Conservation (phyloP, 2,329 filamentous ascomycete genomes). For the Ophiostoma sp. region DNA sequence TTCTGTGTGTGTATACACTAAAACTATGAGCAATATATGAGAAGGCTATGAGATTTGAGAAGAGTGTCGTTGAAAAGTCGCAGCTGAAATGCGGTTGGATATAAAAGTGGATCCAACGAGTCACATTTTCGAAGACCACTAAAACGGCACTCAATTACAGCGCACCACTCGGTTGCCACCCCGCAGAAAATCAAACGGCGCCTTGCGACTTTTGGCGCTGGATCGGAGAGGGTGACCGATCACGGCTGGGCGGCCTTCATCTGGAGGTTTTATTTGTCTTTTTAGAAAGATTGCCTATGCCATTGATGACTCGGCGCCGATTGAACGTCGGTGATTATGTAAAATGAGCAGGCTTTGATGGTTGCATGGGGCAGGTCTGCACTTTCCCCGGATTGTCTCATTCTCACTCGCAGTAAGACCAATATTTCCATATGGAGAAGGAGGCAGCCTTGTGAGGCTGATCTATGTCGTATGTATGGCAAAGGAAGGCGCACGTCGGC, state of each 20-base stretch:
- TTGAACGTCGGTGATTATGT: background rate
- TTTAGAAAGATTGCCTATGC: background rate
- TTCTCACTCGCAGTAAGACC: background rate
- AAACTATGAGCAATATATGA: background rate
- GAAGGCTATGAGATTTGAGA: background rate
- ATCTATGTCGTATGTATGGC: background rate
- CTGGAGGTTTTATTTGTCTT: background rate
- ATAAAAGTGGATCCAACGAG: conserved; percentile 13
- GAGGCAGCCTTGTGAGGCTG: background rate
- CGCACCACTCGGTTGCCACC: conserved; percentile 13
- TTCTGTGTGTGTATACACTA: background rate
- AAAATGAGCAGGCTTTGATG: background rate
- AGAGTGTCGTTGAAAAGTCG: background rate
- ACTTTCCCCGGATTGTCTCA: conserved; percentile 9
- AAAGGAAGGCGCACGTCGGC: background rate
- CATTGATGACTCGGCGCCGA: background rate
- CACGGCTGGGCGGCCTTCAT: background rate
- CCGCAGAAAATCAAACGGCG: conserved; percentile 4
- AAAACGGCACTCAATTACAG: background rate
- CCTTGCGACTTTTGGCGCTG: background rate
- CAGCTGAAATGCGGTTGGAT: background rate
- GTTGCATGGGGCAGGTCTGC: background rate
- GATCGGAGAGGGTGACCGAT: conserved; percentile 22
- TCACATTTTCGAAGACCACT: conserved; percentile 13
- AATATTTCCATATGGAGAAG: background rate